Conservation (phyloP, 805 yeast species). For the Kluyveromyces wickerhamii region DNA sequence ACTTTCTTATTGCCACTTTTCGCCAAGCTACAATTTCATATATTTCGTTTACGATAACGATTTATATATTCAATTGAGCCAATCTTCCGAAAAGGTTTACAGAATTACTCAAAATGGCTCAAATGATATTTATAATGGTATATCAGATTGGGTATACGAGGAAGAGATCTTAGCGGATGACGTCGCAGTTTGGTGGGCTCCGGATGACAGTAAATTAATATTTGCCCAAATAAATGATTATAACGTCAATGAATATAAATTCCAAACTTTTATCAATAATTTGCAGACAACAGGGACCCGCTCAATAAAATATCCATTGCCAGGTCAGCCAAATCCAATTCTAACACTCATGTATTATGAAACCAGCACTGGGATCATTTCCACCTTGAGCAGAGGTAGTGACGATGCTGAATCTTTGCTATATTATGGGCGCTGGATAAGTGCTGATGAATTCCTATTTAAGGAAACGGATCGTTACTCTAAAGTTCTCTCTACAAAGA, state of each 20-base stretch:
- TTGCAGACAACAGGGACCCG: conserved; percentile 39
- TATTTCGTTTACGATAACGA: conserved; percentile 52
- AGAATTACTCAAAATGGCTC: conserved; percentile 42
- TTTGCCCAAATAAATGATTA: conserved; percentile 56
- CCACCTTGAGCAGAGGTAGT: conserved; percentile 19
- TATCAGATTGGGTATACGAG: conserved; percentile 79
- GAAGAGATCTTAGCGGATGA: conserved; percentile 64
- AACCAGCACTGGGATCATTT: conserved; percentile 21
- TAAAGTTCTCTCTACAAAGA: conserved; percentile 42
- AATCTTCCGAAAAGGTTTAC: conserved; percentile 5
- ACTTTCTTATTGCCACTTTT: conserved; percentile 45
- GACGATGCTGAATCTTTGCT: conserved; percentile 33
- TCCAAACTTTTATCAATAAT: conserved; percentile 40
- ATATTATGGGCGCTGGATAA: conserved; percentile 57
- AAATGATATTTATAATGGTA: conserved; percentile 50
- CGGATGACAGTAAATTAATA: conserved; percentile 47
- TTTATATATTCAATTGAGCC: conserved; percentile 40
- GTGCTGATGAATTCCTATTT: conserved; percentile 39
- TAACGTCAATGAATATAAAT: conserved; percentile 42
- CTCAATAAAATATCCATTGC: conserved; percentile 59
- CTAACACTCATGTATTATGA: conserved; percentile 40
- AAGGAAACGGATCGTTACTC: conserved; percentile 61
- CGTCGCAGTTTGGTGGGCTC: conserved; percentile 65
- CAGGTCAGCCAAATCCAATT: conserved; percentile 57
- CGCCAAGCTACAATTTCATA: conserved; percentile 49